phyloP scores from a whole-genome alignment of 192 early-diverging fungal genomes.

The Spinellus fusiger region DNA sequence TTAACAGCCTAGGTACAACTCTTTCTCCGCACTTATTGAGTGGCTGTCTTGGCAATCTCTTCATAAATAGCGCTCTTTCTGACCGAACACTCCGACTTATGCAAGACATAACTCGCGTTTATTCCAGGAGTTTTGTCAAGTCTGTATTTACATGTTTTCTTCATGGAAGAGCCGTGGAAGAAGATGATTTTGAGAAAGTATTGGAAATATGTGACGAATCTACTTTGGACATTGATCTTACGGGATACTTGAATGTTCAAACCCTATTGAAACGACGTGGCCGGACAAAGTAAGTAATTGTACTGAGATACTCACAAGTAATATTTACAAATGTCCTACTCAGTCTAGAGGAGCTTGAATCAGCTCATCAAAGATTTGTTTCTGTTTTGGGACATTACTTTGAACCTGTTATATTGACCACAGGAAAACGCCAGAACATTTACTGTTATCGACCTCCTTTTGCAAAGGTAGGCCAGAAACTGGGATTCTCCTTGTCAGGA shows the following conservation, averaged over 20 bases:
- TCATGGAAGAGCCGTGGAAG: slow-evolving; percentile 39
- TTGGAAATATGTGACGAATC: slow-evolving; percentile 42
- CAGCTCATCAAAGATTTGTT: slow-evolving; percentile 44
- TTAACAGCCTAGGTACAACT: slow-evolving; percentile 24
- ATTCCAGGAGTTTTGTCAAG: slow-evolving; percentile 47
- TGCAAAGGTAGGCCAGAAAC: slow-evolving; percentile 28
- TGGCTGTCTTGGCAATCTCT: slow-evolving; percentile 6
- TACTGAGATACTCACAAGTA: background rate
- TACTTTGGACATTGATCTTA: slow-evolving; percentile 50
- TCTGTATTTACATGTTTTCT: slow-evolving; percentile 48
- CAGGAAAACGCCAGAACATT: slow-evolving; percentile 36
- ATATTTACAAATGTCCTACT: background rate
- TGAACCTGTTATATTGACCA: slow-evolving; percentile 41
- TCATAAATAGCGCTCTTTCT: slow-evolving; percentile 2
- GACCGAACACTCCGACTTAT: slow-evolving; percentile 29
- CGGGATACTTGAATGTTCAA: slow-evolving; percentile 50
- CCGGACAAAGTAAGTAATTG: slow-evolving; percentile 27
- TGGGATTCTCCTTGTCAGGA: slow-evolving; percentile 16
- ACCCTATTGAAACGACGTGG: slow-evolving; percentile 32
- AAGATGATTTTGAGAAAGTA: slow-evolving; percentile 40
- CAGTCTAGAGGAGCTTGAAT: slow-evolving; percentile 32
- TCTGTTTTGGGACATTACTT: slow-evolving; percentile 57
- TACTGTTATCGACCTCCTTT: slow-evolving; percentile 61
- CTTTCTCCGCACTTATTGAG: slow-evolving; percentile 18
- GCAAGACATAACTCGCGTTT: slow-evolving; percentile 37